A percentile compares a stretch with the other conserved stretches of the same genome.
Evolutionary conservation across 352 stramenopile species (phyloP).

Genomic region (Phytophthora pseudosyringae): DNA sequence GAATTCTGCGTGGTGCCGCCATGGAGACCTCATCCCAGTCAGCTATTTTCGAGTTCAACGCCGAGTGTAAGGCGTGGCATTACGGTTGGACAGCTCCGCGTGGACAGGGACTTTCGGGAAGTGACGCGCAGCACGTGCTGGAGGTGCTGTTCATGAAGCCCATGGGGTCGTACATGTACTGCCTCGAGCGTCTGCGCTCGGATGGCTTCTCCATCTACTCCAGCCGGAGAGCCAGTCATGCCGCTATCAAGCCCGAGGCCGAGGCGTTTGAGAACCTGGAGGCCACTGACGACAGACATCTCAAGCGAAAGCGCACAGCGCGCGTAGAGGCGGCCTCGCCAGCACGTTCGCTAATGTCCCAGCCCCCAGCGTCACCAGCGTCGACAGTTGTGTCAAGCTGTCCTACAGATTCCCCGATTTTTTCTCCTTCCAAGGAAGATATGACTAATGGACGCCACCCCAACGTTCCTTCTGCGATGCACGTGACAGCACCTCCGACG

Average conservation of each 20-base stretch:
- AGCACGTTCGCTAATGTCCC: constrained; percentile 33
- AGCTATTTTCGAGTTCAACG: constrained; percentile 90
- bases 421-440: constrained; percentile 50
- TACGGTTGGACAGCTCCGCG: constrained; percentile 87
- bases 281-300: constrained; percentile 42
- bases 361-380: constrained; percentile 40
- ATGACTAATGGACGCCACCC: constrained; percentile 28
- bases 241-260: constrained; percentile 55
- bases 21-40: constrained; percentile 84
- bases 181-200: constrained; percentile 76
- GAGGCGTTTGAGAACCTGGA: constrained; percentile 62
- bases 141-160: constrained; percentile 87
- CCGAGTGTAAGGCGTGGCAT: constrained; percentile 90
- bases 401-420: constrained; percentile 39
- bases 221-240: constrained; percentile 72
- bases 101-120: constrained; percentile 76
- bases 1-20: constrained; percentile 73
- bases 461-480: constrained; percentile 19
- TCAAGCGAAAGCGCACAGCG: constrained; percentile 65
- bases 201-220: constrained; percentile 85
- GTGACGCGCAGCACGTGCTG: constrained; percentile 78
- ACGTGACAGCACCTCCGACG: constrained; percentile 8
- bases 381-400: constrained; percentile 44
- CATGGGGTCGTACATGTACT: constrained; percentile 85
- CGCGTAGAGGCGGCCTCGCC: constrained; percentile 25